Conservation (phyloP, 345 rosid species). For the Citrus inodora region DNA sequence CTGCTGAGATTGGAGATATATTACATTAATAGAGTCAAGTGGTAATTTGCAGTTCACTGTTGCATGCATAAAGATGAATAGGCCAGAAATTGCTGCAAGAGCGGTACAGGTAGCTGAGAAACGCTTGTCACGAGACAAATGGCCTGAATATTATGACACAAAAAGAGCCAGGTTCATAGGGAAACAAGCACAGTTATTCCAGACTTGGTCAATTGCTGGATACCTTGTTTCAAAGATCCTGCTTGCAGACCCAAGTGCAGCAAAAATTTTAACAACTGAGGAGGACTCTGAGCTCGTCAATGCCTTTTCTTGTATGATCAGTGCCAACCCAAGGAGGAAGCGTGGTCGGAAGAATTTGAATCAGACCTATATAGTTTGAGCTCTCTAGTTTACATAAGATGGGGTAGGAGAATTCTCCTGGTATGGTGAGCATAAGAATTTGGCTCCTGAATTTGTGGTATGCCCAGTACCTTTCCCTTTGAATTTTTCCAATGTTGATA, state of each 20-base stretch:
- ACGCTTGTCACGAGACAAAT: constrained; percentile 37
- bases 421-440: neutral
- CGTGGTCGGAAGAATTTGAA: constrained; percentile 35
- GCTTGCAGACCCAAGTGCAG: constrained; percentile 38
- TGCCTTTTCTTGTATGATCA: constrained; percentile 52
- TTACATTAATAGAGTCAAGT: neutral
- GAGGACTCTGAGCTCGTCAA: constrained; percentile 48
- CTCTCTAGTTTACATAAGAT: neutral
- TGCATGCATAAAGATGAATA: constrained; percentile 52
- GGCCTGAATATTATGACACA: constrained; percentile 62
- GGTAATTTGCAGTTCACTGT: constrained; percentile 42
- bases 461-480: neutral
- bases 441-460: neutral
- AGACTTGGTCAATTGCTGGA: constrained; percentile 59
- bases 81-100: constrained; percentile 44
- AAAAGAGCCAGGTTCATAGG: constrained; percentile 47
- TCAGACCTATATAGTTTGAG: constrained; percentile 45
- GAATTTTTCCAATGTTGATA: neutral
- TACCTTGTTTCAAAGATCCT: constrained; percentile 51
- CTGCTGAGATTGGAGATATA: neutral
- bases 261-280: constrained; percentile 40
- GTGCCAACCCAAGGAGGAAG: constrained; percentile 51
- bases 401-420: neutral
- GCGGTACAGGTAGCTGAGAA: constrained; percentile 43
- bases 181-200: constrained; percentile 39